Evolutionary conservation across 2,329 filamentous ascomycete genomes (phyloP), one percentile per base, ranked within the genome.

Genomic region (Fusarium albosuccineum): DNA sequence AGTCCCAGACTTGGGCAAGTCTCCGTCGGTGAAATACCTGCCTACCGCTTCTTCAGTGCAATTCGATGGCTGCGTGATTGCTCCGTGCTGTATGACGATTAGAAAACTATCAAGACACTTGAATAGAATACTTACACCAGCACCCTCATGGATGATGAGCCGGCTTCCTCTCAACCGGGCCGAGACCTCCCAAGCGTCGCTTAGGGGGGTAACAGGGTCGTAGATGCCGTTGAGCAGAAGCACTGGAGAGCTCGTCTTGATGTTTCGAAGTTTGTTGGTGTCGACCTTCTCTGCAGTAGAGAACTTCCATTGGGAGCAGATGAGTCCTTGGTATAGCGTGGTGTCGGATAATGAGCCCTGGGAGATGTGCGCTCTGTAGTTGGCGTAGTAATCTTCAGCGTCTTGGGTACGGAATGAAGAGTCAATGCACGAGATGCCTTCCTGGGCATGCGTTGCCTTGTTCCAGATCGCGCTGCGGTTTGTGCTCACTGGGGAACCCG

Each of bases 381-480:
- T 10, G 8, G 63, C 39, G 34, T 63, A 63, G 9, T 63, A 5
- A 27, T 63, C 63, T 1, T 66, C 60, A 3, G 48, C 9, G 7
- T n/a, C 29, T 8, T 60, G 44, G 13, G 22, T 60, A 6, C 63
- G 63, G 40, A 60, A 66, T 2, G 56, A 60, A 2, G 56, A 54
- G 41, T 66, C 63, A 3, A 40, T 45, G 27, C 63, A 66, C 13
- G 41, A 9, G 29, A 66, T 66, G 8, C 60, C 63, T n/a, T 29
- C n/a, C 4, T 29, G 2, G 14, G 26, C 14, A 26, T 16, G 27
- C 26, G 41, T 6, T 11, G 3, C n/a, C 13, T n/a, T 13, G 41
- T 30, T 45, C 41, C 41, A 45, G 13, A 14, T 4, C 8, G 17
- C 17, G 5, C 7, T 8, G 17, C 13, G 27, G 22, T 26, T 10